Evolutionary conservation across 78 protist genomes (phyloP).

Genomic region (Dictyostelium firmibasis): DNA sequence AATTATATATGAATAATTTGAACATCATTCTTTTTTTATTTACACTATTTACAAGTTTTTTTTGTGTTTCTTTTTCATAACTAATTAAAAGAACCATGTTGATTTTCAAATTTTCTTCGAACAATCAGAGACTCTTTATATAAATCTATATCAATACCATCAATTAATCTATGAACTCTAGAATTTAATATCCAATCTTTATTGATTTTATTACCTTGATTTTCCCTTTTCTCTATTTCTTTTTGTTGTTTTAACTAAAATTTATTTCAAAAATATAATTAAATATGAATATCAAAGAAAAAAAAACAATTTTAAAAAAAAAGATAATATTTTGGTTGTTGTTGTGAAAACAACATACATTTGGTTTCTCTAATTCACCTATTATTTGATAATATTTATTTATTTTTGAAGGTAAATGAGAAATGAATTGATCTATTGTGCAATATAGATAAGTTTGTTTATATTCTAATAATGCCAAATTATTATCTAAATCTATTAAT

Average conservation of each 20-base stretch:
- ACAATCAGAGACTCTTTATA: neutral
- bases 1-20: neutral
- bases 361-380: constrained; percentile 10
- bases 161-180: neutral
- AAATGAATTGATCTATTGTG: neutral
- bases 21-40: neutral
- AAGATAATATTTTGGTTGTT: neutral
- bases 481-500: neutral
- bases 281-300: too few species aligned
- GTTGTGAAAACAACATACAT: neutral
- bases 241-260: neutral
- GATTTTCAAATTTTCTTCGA: neutral
- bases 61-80: neutral
- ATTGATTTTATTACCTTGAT: neutral
- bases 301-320: too few species aligned
- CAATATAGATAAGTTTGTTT: neutral
- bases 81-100: neutral
- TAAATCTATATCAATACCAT: neutral
- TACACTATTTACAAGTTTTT: neutral
- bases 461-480: neutral
- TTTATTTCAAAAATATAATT: too few species aligned
- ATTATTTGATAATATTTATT: neutral
- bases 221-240: neutral
- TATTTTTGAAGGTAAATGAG: neutral
- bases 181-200: neutral